phyloP scores from a whole-genome alignment of 306 rosid genomes.

The Vigna nakashimae region DNA sequence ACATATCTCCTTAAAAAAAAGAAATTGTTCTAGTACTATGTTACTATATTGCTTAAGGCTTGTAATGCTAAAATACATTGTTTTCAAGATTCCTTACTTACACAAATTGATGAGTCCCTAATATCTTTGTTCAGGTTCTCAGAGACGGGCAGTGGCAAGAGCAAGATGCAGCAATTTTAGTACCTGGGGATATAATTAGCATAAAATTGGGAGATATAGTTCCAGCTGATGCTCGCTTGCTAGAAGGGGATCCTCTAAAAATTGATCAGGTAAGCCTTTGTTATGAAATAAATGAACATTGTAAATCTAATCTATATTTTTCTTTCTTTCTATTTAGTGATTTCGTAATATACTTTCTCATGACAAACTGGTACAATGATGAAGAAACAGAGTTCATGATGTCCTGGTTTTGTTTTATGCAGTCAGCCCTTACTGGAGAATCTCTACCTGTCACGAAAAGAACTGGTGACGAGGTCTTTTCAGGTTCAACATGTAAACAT shows the following conservation, averaged over 20 bases:
- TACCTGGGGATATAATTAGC: conserved; percentile 89
- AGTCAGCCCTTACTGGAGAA: conserved; percentile 95
- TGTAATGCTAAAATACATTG: conserved; percentile 16
- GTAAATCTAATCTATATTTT: background rate
- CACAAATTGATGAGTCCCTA: background rate
- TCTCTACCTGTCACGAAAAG: conserved; percentile 82
- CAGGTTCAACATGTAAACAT: conserved; percentile 89
- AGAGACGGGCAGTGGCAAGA: conserved; percentile 91
- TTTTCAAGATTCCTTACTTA: conserved; percentile 22
- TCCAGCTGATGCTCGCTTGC: conserved; percentile 94
- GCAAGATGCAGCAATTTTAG: conserved; percentile 78
- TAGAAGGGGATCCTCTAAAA: conserved; percentile 85
- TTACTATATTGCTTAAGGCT: background rate
- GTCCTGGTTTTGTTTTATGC: conserved; percentile 50
- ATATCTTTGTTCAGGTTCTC: conserved; percentile 66
- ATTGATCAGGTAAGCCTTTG: conserved; percentile 77
- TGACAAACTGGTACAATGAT: conserved; percentile 22
- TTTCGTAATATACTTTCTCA: background rate
- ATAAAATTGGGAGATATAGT: conserved; percentile 86
- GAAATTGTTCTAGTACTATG: background rate
- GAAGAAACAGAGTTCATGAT: conserved; percentile 37
- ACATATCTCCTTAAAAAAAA: conserved; percentile 15
- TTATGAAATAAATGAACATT: conserved; percentile 14
- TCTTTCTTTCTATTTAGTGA: conserved; percentile 9
- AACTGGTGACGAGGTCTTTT: conserved; percentile 78